A percentile compares a stretch with the other conserved stretches of the same genome.
phyloP scores from a whole-genome alignment of 148 eudicot genomes.

The Rhododendron henanense region DNA sequence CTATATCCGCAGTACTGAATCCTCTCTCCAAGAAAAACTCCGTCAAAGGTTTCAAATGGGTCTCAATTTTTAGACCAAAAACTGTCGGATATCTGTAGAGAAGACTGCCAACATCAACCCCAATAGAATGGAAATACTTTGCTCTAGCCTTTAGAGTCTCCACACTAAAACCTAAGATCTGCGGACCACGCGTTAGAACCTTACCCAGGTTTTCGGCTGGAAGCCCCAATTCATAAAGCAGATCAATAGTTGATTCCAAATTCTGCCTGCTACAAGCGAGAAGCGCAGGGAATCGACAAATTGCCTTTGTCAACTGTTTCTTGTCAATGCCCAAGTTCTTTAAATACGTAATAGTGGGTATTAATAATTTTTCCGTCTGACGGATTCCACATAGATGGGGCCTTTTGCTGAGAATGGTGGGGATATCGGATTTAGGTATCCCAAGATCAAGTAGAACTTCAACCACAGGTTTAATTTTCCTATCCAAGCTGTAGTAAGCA shows the following conservation, averaged over 20 bases:
- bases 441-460: conserved; percentile 81
- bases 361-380: conserved; percentile 54
- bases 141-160: conserved; percentile 70
- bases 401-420: conserved; percentile 57
- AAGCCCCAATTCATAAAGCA: conserved; percentile 76
- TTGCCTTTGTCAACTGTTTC: conserved; percentile 64
- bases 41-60: conserved; percentile 52
- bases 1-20: conserved; percentile 36
- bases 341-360: conserved; percentile 64
- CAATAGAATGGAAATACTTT: conserved; percentile 40
- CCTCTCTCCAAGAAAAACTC: conserved; percentile 55
- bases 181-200: conserved; percentile 69
- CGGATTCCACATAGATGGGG: conserved; percentile 78
- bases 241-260: conserved; percentile 57
- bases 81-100: neutral
- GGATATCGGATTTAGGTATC: conserved; percentile 59
- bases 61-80: conserved; percentile 64
- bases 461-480: conserved; percentile 70
- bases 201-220: conserved; percentile 55
- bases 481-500: conserved; percentile 74
- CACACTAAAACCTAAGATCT: conserved; percentile 64
- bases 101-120: conserved; percentile 45
- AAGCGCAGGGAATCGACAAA: conserved; percentile 66
- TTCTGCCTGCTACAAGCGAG: conserved; percentile 71
- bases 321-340: conserved; percentile 77